Evolutionary conservation across 2,329 filamentous ascomycete genomes (phyloP).

Genomic region (Alternaria arborescens): DNA sequence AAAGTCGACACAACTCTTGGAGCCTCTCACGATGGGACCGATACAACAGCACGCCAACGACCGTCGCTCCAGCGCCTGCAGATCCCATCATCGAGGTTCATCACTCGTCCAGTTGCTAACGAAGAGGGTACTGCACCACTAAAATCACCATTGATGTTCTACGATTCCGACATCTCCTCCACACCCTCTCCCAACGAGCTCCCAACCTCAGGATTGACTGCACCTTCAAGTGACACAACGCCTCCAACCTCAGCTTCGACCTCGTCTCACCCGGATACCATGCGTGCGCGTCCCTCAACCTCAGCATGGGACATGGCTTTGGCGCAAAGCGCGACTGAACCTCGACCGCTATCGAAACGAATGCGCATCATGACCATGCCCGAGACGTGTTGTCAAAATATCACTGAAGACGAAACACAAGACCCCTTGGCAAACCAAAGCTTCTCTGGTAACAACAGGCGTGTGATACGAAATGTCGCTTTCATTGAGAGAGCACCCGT

Average conservation of each 20-base stretch:
- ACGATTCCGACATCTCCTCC: constrained; percentile 25
- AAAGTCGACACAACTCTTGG: not conserved
- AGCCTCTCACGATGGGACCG: not conserved
- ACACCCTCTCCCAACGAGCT: constrained; percentile 24
- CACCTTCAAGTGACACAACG: constrained; percentile 10
- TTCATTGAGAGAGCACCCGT: constrained; percentile 19
- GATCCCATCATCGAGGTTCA: constrained; percentile 8
- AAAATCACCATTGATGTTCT: constrained; percentile 28
- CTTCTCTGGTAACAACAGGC: constrained; percentile 17
- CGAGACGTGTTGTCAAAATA: not conserved
- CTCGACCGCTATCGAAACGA: constrained; percentile 19
- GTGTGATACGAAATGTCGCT: constrained; percentile 1
- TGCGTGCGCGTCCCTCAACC: not conserved
- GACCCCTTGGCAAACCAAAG: not conserved
- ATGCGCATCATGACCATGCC: constrained; percentile 17
- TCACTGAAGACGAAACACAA: not conserved
- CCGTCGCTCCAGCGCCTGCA: constrained; percentile 10
- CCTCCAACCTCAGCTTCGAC: not conserved
- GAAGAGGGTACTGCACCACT: not conserved
- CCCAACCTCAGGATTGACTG: constrained; percentile 27
- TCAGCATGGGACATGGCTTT: not conserved
- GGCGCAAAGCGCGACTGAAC: not conserved
- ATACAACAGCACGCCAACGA: not conserved
- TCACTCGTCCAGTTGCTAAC: not conserved
- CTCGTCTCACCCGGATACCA: not conserved